These are phyloP conservation scores for Alternaria ethzedia DNA, from an alignment of 2,329 filamentous ascomycete genomes.

Conservation along the genomic window DNA sequence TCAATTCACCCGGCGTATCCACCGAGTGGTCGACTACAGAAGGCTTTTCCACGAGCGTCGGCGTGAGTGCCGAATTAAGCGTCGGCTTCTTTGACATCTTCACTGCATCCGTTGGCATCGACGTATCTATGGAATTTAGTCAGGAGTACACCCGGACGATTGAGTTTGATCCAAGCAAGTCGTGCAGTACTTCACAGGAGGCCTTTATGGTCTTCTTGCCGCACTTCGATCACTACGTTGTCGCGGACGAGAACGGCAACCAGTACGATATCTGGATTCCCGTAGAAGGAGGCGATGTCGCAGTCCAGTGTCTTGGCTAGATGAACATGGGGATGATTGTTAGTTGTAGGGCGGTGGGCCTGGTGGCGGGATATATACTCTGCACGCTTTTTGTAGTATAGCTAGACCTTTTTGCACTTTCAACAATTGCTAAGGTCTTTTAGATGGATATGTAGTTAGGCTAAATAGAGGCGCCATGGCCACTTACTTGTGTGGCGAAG, in stretches of 20 bases:
- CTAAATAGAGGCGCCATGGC: not conserved
- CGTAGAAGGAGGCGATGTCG: not conserved
- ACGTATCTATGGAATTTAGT: not conserved
- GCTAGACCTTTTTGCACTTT: not conserved
- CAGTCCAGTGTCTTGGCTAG: not conserved
- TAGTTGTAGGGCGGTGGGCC: not conserved
- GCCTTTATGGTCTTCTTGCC: not conserved
- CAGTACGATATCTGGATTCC: not conserved
- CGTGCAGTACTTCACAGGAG: not conserved
- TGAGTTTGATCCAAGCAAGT: not conserved
- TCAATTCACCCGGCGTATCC: not conserved
- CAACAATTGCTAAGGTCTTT: not conserved
- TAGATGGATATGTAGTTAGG: not conserved
- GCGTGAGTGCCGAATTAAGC: not conserved
- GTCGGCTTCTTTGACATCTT: not conserved
- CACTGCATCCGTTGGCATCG: not conserved
- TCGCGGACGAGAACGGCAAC: not conserved
- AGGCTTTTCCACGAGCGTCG: not conserved
- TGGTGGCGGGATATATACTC: not conserved
- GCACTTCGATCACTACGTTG: not conserved
- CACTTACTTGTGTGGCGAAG: not conserved
- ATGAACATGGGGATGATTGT: not conserved
- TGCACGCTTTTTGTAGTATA: not conserved
- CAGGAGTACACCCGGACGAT: not conserved
- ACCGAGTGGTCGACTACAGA: not conserved